Percentiles rank a stretch among this genome's conserved stretches.
Evolutionary conservation across 1,284 basidiomycete species (phyloP).

Genomic region (Chalciporus piperatoides): DNA sequence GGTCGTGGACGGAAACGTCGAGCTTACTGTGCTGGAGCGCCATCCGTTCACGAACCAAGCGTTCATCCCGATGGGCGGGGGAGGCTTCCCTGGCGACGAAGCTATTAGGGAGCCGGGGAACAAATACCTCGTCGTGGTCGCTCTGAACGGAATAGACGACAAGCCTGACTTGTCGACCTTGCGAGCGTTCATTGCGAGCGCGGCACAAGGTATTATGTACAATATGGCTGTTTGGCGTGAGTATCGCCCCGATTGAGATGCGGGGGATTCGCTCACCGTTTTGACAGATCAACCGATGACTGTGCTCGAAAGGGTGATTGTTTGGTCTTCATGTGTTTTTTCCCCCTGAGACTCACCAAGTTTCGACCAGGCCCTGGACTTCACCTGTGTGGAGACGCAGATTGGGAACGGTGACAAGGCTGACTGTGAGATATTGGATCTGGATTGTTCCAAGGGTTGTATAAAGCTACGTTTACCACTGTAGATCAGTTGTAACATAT

Average conservation of each 20-base stretch:
- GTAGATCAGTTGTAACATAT: neutral
- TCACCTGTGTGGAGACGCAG: constrained; percentile 82
- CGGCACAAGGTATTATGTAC: constrained; percentile 83
- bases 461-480: neutral
- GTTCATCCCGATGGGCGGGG: constrained; percentile 82
- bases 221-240: constrained; percentile 83
- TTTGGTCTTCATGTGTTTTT: neutral
- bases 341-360: neutral
- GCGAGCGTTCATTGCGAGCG: constrained; percentile 76
- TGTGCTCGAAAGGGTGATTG: constrained; percentile 63
- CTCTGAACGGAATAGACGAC: constrained; percentile 70
- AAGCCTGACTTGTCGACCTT: constrained; percentile 71
- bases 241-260: constrained; percentile 31
- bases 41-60: constrained; percentile 81
- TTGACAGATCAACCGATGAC: constrained; percentile 81
- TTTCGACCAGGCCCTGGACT: constrained; percentile 61
- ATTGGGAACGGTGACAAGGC: constrained; percentile 66
- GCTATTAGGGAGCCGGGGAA: constrained; percentile 48
- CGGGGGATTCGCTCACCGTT: constrained; percentile 1
- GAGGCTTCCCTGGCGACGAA: constrained; percentile 35
- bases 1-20: constrained; percentile 48
- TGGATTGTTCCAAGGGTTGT: constrained; percentile 38
- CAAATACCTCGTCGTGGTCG: constrained; percentile 80
- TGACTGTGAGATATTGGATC: constrained; percentile 76
- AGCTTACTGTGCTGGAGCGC: constrained; percentile 64